A percentile compares a stretch with the other conserved stretches of the same genome.
These are phyloP conservation scores for Lasiodiplodia sp. DNA, from an alignment of 2,329 filamentous ascomycete species.

Conservation along the genomic window DNA sequence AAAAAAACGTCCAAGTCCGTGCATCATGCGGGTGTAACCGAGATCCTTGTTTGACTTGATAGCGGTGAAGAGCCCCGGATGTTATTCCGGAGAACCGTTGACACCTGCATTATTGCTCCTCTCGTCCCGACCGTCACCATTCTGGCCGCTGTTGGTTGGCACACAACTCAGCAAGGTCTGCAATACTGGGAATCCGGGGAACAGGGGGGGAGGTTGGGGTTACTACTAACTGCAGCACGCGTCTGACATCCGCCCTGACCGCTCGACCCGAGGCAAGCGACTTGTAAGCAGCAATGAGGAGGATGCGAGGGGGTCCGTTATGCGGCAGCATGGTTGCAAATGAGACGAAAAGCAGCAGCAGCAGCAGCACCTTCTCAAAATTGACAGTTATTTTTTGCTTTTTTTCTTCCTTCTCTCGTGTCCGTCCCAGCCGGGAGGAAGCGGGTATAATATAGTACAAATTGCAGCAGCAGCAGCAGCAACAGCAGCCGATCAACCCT, in stretches of 20 bases:
- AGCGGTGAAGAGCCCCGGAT: too few species aligned
- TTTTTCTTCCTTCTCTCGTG: not conserved
- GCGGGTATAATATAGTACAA: not conserved
- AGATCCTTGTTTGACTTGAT: too few species aligned
- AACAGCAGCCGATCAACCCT: not conserved
- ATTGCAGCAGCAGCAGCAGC: not conserved
- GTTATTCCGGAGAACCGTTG: too few species aligned
- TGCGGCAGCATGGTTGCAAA: not conserved
- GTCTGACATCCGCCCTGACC: not conserved
- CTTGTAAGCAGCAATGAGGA: conserved; percentile 15
- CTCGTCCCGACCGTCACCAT: too few species aligned
- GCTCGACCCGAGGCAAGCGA: not conserved
- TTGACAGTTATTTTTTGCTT: not conserved
- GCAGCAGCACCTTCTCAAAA: not conserved
- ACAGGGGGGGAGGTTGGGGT: too few species aligned
- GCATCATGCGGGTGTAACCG: too few species aligned
- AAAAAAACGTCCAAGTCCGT: too few species aligned
- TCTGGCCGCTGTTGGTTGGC: too few species aligned
- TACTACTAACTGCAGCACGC: not conserved
- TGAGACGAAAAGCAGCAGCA: not conserved
- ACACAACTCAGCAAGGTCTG: too few species aligned
- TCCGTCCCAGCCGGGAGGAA: not conserved
- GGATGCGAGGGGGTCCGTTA: conserved; percentile 8
- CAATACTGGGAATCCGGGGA: too few species aligned
- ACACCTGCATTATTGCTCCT: too few species aligned